These are phyloP conservation scores for Fusarium albidum DNA, from an alignment of 2,329 filamentous ascomycete species.

Conservation along the genomic window DNA sequence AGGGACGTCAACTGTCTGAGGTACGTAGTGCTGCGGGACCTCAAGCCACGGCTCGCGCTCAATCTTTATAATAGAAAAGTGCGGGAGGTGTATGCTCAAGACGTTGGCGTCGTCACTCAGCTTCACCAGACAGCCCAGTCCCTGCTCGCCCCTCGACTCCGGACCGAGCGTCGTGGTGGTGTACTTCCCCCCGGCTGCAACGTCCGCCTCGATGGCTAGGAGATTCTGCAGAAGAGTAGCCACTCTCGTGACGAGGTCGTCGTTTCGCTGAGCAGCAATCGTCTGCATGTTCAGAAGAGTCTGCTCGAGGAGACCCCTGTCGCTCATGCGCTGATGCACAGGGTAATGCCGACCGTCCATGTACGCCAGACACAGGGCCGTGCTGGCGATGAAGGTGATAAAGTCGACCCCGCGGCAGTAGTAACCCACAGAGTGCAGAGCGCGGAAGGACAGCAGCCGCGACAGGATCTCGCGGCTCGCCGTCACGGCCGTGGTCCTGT, in stretches of 20 bases:
- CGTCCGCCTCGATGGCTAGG: conserved; percentile 51
- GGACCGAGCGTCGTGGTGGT: conserved; percentile 23
- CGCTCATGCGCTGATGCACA: conserved; percentile 50
- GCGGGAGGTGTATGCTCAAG: conserved; percentile 52
- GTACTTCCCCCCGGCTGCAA: conserved; percentile 41
- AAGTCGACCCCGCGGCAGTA: conserved; percentile 59
- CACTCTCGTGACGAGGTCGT: conserved; percentile 50
- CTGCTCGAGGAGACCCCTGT: conserved; percentile 51
- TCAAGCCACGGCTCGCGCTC: conserved; percentile 2
- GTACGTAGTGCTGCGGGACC: no score
- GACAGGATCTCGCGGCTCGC: conserved; percentile 59
- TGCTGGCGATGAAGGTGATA: conserved; percentile 57
- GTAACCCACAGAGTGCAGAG: conserved; percentile 48
- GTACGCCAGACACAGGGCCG: conserved; percentile 59
- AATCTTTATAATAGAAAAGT: conserved; percentile 51
- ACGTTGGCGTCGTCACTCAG: conserved; percentile 14
- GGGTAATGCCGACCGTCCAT: conserved; percentile 45
- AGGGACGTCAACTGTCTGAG: no score
- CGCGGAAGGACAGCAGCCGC: conserved; percentile 55
- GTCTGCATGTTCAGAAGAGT: conserved; percentile 48
- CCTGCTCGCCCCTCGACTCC: conserved; percentile 25
- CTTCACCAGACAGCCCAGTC: conserved; percentile 29
- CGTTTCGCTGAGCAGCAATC: conserved; percentile 44
- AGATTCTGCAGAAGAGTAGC: conserved; percentile 51
- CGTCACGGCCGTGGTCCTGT: conserved; percentile 52